phyloP scores from a whole-genome alignment of 164 flowering plant genomes.

The Magnolia officinalis region DNA sequence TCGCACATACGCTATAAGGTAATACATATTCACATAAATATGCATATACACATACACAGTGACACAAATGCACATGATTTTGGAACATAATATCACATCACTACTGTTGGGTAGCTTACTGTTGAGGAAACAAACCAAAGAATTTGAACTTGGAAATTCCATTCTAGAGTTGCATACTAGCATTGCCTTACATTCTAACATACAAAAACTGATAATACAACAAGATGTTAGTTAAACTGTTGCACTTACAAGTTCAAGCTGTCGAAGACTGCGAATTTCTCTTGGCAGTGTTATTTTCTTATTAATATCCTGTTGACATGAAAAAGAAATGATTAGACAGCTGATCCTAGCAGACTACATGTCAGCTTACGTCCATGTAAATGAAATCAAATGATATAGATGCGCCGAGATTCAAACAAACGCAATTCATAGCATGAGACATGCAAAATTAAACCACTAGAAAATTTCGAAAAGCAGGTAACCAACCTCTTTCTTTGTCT shows the following conservation, averaged over 20 bases:
- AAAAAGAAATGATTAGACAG: slow-evolving; percentile 19
- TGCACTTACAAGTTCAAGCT: slow-evolving; percentile 84
- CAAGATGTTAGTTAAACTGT: background rate
- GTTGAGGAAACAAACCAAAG: background rate
- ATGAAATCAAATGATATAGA: background rate
- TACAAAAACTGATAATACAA: background rate
- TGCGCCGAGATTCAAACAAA: background rate
- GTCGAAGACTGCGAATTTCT: slow-evolving; percentile 76
- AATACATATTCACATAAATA: too few species aligned
- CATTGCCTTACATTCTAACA: background rate
- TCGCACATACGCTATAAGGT: too few species aligned
- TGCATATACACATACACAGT: too few species aligned
- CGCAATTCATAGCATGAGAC: background rate
- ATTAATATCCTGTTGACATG: slow-evolving; percentile 65
- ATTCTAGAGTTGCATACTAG: background rate
- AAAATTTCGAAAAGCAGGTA: slow-evolving; percentile 7
- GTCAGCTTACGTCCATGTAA: background rate
- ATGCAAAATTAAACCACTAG: background rate
- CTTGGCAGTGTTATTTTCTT: slow-evolving; percentile 66
- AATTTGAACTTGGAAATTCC: background rate
- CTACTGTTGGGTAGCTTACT: too few species aligned
- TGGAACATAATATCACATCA: too few species aligned
- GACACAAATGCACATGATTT: too few species aligned
- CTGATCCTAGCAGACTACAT: background rate
- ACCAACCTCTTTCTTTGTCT: slow-evolving; percentile 84